Conservation (phyloP, 2,329 filamentous ascomycete species). For the Sarocladiaceae sp. region DNA sequence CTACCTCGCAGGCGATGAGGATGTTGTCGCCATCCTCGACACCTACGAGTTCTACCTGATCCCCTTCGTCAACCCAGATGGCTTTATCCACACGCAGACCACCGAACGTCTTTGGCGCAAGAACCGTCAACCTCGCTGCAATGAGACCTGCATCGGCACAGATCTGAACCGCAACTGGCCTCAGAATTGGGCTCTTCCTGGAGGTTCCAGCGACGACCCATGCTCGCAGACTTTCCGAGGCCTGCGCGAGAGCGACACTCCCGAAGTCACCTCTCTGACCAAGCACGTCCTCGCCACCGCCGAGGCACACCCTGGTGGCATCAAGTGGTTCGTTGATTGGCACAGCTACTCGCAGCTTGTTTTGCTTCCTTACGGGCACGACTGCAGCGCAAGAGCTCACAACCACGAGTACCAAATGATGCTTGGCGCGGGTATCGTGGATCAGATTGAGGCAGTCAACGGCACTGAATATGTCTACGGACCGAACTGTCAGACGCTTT, state of each 20-base stretch:
- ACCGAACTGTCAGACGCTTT: slow-evolving; percentile 17
- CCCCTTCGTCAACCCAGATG: slow-evolving; percentile 49
- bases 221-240: slow-evolving; percentile 41
- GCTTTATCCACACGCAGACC: slow-evolving; percentile 48
- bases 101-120: slow-evolving; percentile 49
- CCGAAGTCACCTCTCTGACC: slow-evolving; percentile 44
- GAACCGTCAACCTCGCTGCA: slow-evolving; percentile 38
- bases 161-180: slow-evolving; percentile 53
- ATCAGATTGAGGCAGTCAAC: slow-evolving; percentile 29
- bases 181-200: slow-evolving; percentile 45
- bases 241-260: slow-evolving; percentile 34
- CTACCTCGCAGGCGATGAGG: slow-evolving; percentile 30
- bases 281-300: slow-evolving; percentile 43
- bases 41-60: slow-evolving; percentile 57
- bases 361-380: slow-evolving; percentile 54
- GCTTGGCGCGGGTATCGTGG: slow-evolving; percentile 31
- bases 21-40: slow-evolving; percentile 42
- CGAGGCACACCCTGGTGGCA: slow-evolving; percentile 39
- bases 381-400: slow-evolving; percentile 31
- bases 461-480: slow-evolving; percentile 15
- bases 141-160: slow-evolving; percentile 38
- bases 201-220: slow-evolving; percentile 46
- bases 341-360: slow-evolving; percentile 56
- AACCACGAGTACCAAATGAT: slow-evolving; percentile 43
- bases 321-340: slow-evolving; percentile 56